Conservation (phyloP, 1,284 basidiomycete genomes). For the Moniliophthora roreri region DNA sequence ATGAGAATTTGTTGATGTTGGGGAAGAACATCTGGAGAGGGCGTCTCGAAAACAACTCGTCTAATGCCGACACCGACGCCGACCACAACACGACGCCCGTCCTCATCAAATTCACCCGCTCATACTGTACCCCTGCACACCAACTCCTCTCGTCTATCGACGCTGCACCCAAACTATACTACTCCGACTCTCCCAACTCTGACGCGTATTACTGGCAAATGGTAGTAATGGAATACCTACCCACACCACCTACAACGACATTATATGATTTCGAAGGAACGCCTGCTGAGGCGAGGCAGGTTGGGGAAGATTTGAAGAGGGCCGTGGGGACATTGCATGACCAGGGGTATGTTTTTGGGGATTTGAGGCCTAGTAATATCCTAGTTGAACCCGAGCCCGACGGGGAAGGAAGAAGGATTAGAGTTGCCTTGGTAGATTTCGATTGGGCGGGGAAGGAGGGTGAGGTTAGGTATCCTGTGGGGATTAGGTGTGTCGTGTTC, state of each 20-base stretch:
- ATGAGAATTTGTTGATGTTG: background rate
- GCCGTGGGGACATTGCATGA: background rate
- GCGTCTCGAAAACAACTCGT: background rate
- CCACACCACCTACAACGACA: background rate
- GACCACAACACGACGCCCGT: background rate
- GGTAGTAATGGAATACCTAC: background rate
- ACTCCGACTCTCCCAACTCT: background rate
- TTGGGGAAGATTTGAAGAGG: background rate
- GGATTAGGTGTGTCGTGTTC: too few species aligned
- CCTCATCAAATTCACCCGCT: background rate
- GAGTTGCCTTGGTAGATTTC: constrained; percentile 1
- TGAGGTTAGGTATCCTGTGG: background rate
- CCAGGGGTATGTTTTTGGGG: background rate
- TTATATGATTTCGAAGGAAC: background rate
- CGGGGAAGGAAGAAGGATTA: background rate
- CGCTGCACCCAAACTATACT: background rate
- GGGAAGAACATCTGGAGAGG: constrained; percentile 1
- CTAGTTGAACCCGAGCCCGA: background rate
- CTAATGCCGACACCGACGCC: too few species aligned
- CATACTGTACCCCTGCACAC: background rate
- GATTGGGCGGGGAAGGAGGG: constrained; percentile 1
- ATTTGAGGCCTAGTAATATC: background rate
- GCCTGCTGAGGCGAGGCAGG: background rate
- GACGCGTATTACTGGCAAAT: background rate
- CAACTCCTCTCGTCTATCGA: background rate